These are phyloP conservation scores for Populus hybrid DNA, from an alignment of 441 rosid species.

Conservation along the genomic window DNA sequence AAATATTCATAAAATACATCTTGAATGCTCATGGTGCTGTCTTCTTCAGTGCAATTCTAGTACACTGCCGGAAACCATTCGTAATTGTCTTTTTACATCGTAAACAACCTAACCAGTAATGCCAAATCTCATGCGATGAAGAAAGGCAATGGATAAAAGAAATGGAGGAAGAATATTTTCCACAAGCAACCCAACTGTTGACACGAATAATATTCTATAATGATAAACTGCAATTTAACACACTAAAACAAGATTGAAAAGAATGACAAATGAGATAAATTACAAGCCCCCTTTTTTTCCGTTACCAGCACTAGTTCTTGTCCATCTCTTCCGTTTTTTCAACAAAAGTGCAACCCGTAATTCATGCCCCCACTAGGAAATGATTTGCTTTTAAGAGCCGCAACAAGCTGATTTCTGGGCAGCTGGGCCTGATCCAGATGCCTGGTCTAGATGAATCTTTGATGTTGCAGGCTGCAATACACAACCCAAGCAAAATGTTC, in stretches of 20 bases:
- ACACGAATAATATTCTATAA: constrained; percentile 19
- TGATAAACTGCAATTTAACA: constrained; percentile 35
- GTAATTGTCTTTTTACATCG: neutral
- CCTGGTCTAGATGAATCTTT: constrained; percentile 78
- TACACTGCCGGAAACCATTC: neutral
- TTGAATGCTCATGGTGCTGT: neutral
- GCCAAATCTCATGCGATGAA: neutral
- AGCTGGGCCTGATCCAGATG: constrained; percentile 50
- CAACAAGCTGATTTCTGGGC: constrained; percentile 80
- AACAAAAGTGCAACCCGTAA: constrained; percentile 16
- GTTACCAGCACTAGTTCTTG: constrained; percentile 25
- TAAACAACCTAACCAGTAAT: neutral
- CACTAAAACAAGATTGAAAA: constrained; percentile 33
- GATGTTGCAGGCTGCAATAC: constrained; percentile 65
- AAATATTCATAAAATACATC: neutral
- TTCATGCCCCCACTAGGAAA: constrained; percentile 1
- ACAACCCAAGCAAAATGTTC: neutral
- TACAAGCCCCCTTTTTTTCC: constrained; percentile 27
- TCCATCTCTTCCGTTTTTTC: neutral
- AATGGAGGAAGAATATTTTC: neutral
- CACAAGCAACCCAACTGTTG: constrained; percentile 16
- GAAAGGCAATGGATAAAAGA: neutral
- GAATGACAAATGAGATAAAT: constrained; percentile 34
- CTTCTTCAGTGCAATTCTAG: neutral
- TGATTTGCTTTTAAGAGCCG: constrained; percentile 36